Evolutionary conservation across 495 filamentous ascomycete species (phyloP), one percentile per base, ranked within the genome.

Genomic region (Penicillium verhagenii): DNA sequence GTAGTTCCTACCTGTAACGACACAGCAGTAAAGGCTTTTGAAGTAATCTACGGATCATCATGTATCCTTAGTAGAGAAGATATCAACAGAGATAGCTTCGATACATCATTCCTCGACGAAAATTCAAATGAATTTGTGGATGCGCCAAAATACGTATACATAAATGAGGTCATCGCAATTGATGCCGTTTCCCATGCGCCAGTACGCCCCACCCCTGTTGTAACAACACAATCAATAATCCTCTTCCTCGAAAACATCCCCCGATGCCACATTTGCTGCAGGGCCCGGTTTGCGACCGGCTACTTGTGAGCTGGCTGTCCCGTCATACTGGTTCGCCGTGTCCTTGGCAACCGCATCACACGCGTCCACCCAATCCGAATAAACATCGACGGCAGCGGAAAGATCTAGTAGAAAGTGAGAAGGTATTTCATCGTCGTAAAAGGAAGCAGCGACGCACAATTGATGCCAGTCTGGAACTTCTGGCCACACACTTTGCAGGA

Each of bases 321-420:
- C 47, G 16, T 83, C 82, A 42, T 82, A 80, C 31, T 81, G 78
- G 60, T 80, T 73, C 55, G 76, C 72, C 40, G 75, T 79, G 47
- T 84, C 78, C 60, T 87, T 87, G 13, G 86, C 86, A 39, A 88
- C 85, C 35, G 79, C 82, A 76, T 96, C 93, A 67, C 94, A 96
- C 31, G 94, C 94, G 73, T 98, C 94, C 47, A 98, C 88, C 94
- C 94, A 98, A 65, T 97, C 95, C 26, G 90, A 90, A 66, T 97
- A 98, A 14, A 98, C 93, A 63, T 98, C 94, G 25, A 98, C 91
- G 1, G 89, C 80, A 14, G 88, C 87, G 31, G 91, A 93, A 51
- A 97, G 85, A 66, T 92, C 91, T 96, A 47, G 1, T 18, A 58
- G 58, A 47, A 26, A 56, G 29, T 19, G n/a, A 24, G 33, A 7